A percentile compares a stretch with the other conserved stretches of the same genome.
phyloP scores from a whole-genome alignment of 768 basidiomycete species.

The Boletus sensibilis region DNA sequence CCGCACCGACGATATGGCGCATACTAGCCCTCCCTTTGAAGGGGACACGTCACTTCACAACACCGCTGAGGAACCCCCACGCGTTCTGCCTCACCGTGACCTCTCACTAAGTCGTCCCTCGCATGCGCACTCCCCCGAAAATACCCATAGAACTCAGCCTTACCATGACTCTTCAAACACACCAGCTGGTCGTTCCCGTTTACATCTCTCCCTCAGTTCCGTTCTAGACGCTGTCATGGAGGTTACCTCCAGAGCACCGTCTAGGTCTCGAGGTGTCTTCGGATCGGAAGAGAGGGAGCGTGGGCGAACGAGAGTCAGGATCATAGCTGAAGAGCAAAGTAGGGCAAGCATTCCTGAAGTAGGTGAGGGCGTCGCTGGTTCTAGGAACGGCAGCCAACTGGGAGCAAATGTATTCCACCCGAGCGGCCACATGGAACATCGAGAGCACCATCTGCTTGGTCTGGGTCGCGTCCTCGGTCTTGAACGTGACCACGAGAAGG shows the following conservation, averaged over 20 bases:
- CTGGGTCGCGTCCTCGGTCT: slow-evolving; percentile 37
- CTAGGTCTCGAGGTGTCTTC: slow-evolving; percentile 30
- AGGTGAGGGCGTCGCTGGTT: not conserved
- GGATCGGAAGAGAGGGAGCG: slow-evolving; percentile 34
- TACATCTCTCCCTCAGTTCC: slow-evolving; percentile 17
- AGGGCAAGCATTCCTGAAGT: not conserved
- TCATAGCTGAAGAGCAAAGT: not conserved
- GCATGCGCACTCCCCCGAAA: slow-evolving; percentile 4
- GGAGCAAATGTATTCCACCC: not conserved
- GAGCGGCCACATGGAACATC: slow-evolving; percentile 2
- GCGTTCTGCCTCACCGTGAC: not conserved
- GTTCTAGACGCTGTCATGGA: slow-evolving; percentile 22
- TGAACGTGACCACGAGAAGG: slow-evolving; percentile 17
- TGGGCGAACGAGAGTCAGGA: slow-evolving; percentile 24
- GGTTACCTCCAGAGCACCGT: slow-evolving; percentile 14
- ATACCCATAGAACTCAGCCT: not conserved
- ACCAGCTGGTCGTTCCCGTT: slow-evolving; percentile 12
- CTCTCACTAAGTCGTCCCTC: not conserved
- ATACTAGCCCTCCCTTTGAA: not conserved
- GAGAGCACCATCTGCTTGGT: slow-evolving; percentile 22
- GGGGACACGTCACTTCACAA: slow-evolving; percentile 29
- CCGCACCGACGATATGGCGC: not conserved
- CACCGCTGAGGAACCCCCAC: slow-evolving; percentile 27
- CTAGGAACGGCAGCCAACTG: not conserved
- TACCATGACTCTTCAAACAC: not conserved